Conservation (phyloP, 768 basidiomycete species). For the Cystobasidium onofrii region DNA sequence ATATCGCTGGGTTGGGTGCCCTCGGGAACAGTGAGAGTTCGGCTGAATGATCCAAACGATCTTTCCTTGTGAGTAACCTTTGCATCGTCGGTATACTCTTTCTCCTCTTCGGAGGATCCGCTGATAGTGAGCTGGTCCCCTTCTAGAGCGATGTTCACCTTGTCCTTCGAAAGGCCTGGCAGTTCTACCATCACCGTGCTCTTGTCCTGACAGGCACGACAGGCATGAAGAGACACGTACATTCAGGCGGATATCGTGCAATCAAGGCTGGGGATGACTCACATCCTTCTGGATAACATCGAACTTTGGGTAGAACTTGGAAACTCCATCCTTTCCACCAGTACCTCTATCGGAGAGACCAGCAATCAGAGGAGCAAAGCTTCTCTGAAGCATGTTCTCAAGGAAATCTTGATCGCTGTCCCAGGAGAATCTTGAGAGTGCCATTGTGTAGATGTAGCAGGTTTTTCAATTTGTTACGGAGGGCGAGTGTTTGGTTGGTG, state of each 20-base stretch:
- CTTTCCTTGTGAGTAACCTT: background rate
- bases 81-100: background rate
- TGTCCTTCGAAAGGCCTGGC: constrained; percentile 8
- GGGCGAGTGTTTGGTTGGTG: too few relatives aligned
- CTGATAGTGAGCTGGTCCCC: constrained; percentile 1
- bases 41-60: background rate
- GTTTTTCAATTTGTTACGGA: too few relatives aligned
- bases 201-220: background rate
- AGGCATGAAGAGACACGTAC: background rate
- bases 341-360: background rate
- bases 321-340: background rate
- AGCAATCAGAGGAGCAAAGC: background rate
- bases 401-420: background rate
- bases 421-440: background rate
- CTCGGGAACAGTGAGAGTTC: constrained; percentile 1
- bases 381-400: background rate
- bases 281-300: constrained; percentile 13
- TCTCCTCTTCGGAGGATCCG: background rate
- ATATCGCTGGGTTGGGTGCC: background rate
- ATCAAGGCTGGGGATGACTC: background rate
- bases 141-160: constrained; percentile 7
- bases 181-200: background rate
- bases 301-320: constrained; percentile 13
- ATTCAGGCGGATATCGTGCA: background rate
- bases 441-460: background rate